Percentiles rank a stretch among this genome's conserved stretches.
Conservation (phyloP, 139 green algal species). For the Zygnema circumcarinatum region DNA sequence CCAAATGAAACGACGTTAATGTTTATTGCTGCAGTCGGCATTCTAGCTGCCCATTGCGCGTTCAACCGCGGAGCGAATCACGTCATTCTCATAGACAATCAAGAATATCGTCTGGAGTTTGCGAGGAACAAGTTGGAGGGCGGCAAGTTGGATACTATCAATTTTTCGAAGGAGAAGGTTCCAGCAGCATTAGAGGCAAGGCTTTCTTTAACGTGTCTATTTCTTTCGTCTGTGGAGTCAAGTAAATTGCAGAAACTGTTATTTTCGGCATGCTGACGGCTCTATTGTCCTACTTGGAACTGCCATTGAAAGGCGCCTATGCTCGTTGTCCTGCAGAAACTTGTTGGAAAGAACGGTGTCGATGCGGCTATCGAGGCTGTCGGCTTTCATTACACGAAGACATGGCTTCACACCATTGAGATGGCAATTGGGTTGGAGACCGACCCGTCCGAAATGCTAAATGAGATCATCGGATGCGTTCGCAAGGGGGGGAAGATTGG, state of each 20-base stretch:
- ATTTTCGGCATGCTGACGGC: too few species aligned
- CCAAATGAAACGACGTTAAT: too few species aligned
- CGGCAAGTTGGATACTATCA: neutral
- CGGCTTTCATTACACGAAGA: conserved; percentile 77
- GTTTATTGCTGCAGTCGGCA: conserved; percentile 75
- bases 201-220: too few species aligned
- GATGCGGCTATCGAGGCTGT: conserved; percentile 78
- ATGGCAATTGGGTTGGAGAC: conserved; percentile 72
- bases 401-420: conserved; percentile 65
- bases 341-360: conserved; percentile 62
- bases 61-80: conserved; percentile 62
- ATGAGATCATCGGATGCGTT: conserved; percentile 74
- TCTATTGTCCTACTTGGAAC: too few species aligned
- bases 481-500: conserved; percentile 67
- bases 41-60: conserved; percentile 75
- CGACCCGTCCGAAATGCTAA: conserved; percentile 77
- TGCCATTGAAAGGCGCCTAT: too few species aligned
- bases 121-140: neutral
- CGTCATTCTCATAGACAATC: neutral
- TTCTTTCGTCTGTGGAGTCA: too few species aligned
- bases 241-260: too few species aligned
- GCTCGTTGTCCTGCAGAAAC: conserved; percentile 67
- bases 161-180: conserved; percentile 10
- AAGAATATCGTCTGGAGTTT: neutral
- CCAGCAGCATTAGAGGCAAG: too few species aligned